Percentiles rank a stretch among this genome's conserved stretches.
Evolutionary conservation across 352 stramenopile genomes (phyloP).

Genomic region (Phytophthora hybrid): DNA sequence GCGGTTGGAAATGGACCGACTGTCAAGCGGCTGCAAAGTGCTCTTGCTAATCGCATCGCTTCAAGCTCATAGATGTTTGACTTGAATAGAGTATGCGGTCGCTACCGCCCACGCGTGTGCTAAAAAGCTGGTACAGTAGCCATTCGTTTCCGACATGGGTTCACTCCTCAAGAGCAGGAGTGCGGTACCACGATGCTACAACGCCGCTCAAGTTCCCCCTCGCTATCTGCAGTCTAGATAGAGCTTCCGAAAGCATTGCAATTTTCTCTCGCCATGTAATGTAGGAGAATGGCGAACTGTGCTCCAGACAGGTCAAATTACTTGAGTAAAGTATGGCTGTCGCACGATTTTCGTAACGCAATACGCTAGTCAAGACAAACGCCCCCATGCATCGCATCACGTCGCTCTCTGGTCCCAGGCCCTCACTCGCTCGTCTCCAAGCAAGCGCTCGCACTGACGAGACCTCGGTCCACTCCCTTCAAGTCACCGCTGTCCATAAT

Average conservation of each 20-base stretch:
- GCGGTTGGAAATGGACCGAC: no score
- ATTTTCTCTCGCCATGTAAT: no score
- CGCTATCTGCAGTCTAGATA: not conserved
- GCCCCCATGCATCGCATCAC: not conserved
- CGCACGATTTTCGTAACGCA: not conserved
- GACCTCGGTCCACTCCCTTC: constrained; percentile 32
- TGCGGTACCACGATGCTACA: constrained; percentile 21
- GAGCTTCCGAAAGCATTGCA: not conserved
- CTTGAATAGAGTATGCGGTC: not conserved
- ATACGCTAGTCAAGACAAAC: constrained; percentile 10
- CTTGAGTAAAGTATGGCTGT: no score
- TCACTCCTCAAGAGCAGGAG: constrained; percentile 2
- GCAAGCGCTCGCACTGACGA: constrained; percentile 15
- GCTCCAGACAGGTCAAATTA: not conserved
- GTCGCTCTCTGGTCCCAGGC: not conserved
- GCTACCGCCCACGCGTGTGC: not conserved
- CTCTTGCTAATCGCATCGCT: constrained; percentile 31
- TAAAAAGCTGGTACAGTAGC: constrained; percentile 18
- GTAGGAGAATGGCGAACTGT: not conserved
- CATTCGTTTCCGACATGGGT: constrained; percentile 29
- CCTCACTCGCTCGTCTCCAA: not conserved
- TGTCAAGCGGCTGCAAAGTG: constrained; percentile 10
- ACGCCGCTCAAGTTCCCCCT: constrained; percentile 7
- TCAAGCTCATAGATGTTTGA: constrained; percentile 7
- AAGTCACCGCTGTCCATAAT: constrained; percentile 18